Percentiles rank a stretch among this genome's conserved stretches.
phyloP scores from a whole-genome alignment of 306 rosid genomes.

The Quercus variabilis region DNA sequence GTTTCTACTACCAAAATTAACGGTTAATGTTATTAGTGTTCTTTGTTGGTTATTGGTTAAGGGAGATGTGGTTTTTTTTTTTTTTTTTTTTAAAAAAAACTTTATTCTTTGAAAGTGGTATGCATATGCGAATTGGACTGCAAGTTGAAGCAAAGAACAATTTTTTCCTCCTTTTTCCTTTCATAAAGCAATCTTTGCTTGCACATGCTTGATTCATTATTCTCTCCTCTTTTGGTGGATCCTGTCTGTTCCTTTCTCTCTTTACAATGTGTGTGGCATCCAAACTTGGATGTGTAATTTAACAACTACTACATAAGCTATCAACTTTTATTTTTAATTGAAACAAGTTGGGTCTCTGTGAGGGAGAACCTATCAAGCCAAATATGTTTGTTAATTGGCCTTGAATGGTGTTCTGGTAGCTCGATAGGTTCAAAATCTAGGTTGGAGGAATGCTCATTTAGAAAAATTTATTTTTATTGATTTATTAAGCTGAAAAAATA shows the following conservation, averaged over 20 bases:
- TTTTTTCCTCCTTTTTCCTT: neutral
- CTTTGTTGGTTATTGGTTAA: neutral
- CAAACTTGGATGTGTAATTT: neutral
- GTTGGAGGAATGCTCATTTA: too few species aligned
- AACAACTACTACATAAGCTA: too few species aligned
- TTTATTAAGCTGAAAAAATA: too few species aligned
- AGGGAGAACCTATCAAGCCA: too few species aligned
- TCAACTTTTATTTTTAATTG: too few species aligned
- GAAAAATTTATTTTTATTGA: too few species aligned
- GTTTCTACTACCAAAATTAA: slow-evolving; percentile 4
- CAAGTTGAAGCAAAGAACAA: neutral
- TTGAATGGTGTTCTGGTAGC: too few species aligned
- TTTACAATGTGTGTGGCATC: neutral
- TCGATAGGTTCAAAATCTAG: too few species aligned
- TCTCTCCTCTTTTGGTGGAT: neutral
- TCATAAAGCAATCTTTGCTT: neutral
- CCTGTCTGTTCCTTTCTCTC: neutral
- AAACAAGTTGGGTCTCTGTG: too few species aligned
- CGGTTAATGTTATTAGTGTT: neutral
- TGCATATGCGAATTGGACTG: neutral
- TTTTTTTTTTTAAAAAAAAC: neutral
- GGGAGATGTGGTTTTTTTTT: neutral
- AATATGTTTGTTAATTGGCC: too few species aligned
- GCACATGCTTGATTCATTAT: neutral
- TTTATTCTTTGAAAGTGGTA: neutral